Evolutionary conservation across 2,329 filamentous ascomycete species (phyloP), one percentile per base, ranked within the genome.

Genomic region (Sporothrix inflata): DNA sequence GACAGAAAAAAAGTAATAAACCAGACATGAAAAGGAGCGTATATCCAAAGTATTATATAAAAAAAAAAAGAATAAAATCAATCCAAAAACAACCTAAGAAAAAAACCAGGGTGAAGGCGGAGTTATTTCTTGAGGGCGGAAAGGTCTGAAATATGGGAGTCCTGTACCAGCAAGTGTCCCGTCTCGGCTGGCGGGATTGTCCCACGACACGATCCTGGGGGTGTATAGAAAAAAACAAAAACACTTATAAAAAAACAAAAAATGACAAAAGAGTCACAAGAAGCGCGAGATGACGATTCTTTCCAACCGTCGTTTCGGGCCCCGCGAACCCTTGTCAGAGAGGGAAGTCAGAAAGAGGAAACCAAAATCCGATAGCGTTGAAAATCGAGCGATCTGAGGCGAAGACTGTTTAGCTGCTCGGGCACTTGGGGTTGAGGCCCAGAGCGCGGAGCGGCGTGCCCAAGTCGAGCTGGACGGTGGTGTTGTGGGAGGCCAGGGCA

Each of bases 391-490:
- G n/a, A n/a, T 6, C 27, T 30, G 24, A 40, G 38, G 5, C 21
- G 21, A 24, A 14, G 47, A 42, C 60, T 11, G 45, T 66, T 49
- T 66, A 66, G 27, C 27, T 65, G 38, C 60, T 51, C 19, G 65
- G 45, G 74, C 76, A 78, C 45, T 72, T 75, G 42, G 81, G 70
- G n/a, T 73, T 76, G 49, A 81, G 71, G 49, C 74, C 74, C 34
- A 83, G 73, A 16, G 57, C 76, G 75, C 80, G 77, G 60, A 88
- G 77, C 11, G 85, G 84, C 16, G 78, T 75, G 49, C 81, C 82
- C 61, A 89, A 83, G 75, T 89, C 81, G 74, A 91, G 83, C 34
- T 84, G 77, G 66, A 90, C 79, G 55, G 83, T 85, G 78, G 87
- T 82, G 74, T 86, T 86, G 73, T 81, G 83, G 60, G 83, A 81